Conservation (phyloP, 2,329 filamentous ascomycete genomes). For the Xylariaceae sp. region DNA sequence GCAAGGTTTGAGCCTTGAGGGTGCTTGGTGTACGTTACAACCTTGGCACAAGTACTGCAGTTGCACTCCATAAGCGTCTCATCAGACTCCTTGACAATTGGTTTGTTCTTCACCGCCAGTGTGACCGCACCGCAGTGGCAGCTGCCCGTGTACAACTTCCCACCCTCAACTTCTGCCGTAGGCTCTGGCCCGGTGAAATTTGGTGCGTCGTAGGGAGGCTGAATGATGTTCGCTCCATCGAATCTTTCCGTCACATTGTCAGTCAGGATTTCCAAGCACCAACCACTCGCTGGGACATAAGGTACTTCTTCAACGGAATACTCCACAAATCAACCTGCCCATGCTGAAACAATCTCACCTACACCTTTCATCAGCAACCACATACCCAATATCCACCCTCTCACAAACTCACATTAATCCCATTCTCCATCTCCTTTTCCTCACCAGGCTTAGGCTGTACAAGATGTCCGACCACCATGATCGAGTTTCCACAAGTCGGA, state of each 20-base stretch:
- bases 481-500: slow-evolving; percentile 45
- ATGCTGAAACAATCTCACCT: slow-evolving; percentile 42
- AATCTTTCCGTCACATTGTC: slow-evolving; percentile 23
- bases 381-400: not conserved
- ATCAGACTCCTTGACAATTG: slow-evolving; percentile 39
- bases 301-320: slow-evolving; percentile 37
- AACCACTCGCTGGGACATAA: slow-evolving; percentile 22
- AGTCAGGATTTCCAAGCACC: not conserved
- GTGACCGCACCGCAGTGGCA: slow-evolving; percentile 53
- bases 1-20: not conserved
- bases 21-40: too few species aligned
- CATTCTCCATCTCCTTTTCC: slow-evolving; percentile 30
- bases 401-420: slow-evolving; percentile 41
- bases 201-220: slow-evolving; percentile 34
- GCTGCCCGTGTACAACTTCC: slow-evolving; percentile 45
- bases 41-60: slow-evolving; percentile 45
- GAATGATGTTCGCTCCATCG: slow-evolving; percentile 35
- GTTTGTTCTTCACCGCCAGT: slow-evolving; percentile 41
- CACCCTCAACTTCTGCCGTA: slow-evolving; percentile 34
- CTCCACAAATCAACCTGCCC: slow-evolving; percentile 43
- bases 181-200: slow-evolving; percentile 43
- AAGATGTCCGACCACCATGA: slow-evolving; percentile 33
- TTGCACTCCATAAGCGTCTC: slow-evolving; percentile 41
- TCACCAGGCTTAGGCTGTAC: slow-evolving; percentile 25
- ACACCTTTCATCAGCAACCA: not conserved